Evolutionary conservation across 139 green algal genomes (phyloP), one percentile per base, ranked within the genome.

Genomic region (Axilococcus clingmanii): DNA sequence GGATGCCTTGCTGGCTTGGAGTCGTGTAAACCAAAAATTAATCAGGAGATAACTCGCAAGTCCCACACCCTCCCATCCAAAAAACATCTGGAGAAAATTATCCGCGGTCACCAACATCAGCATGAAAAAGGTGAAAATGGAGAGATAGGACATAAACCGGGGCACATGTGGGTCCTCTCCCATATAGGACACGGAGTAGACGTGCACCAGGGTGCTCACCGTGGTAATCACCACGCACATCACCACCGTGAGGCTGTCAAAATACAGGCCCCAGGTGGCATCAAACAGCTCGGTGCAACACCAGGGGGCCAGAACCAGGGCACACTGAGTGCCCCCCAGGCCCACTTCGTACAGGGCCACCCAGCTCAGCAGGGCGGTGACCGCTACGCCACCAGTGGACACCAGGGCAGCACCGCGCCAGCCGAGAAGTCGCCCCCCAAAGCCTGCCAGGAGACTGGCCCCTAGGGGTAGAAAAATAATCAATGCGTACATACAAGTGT

Each of bases 21-120:
- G 59, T 49, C 67, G 63, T 52, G 72, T 78, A 72, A 77, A 80
- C 74, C 77, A 85, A 52, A 80, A 85, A 55, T 78, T 78, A 61
- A 82, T 82, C 44, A 81, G 65, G 42, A 83, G 61, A 55, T 83
- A 85, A 63, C 64, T 77, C 37, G 69, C 74, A 46, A 85, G 59
- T 57, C 77, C 77, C 61, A 81, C 72, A 61, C 68, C 71, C 64
- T 81, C 77, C 73, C 73, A 85, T 34, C 77, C 77, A 65, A 85
- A 77, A 56, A 85, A 74, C 45, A 85, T 63, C 40, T 75, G 64
- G 23, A 78, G 22, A 45, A 80, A 76, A 46, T 81, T 78, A 66
- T 77, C 69, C 23, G 66, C 63, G 35, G 69, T 74, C 23, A 77
- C 64, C 19, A 77, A 48, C 33, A 61, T 74, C 41, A 77, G 35